Conservation (phyloP, 495 filamentous ascomycete species). For the Tuber melanosporum region DNA sequence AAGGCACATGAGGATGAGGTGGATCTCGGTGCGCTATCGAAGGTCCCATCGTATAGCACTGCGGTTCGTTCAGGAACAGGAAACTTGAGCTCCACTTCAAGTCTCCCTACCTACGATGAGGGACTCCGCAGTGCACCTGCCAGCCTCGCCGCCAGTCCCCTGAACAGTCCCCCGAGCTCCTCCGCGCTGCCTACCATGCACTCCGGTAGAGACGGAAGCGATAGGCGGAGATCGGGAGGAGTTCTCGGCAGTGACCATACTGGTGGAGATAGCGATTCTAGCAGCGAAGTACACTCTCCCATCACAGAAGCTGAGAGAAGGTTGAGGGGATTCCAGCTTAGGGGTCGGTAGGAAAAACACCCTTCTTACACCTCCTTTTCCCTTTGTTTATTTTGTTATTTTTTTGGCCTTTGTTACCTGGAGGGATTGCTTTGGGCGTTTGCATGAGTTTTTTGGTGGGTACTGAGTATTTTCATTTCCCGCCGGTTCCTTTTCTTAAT, state of each 20-base stretch:
- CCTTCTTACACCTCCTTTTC: background rate
- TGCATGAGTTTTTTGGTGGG: background rate
- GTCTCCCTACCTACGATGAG: conserved; percentile 51
- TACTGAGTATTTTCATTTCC: background rate
- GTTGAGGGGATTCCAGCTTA: conserved; percentile 13
- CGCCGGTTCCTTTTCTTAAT: background rate
- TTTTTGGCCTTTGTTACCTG: background rate
- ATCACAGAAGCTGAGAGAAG: conserved; percentile 20
- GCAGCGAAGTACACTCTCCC: conserved; percentile 8
- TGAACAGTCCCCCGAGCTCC: conserved; percentile 31
- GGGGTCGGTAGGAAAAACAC: conserved; percentile 12
- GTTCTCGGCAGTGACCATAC: conserved; percentile 5
- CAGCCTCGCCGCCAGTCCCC: conserved; percentile 42
- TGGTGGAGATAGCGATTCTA: conserved; percentile 7
- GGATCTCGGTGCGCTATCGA: conserved; percentile 59
- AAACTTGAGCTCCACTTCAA: conserved; percentile 45
- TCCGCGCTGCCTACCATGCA: conserved; percentile 40
- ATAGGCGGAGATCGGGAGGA: conserved; percentile 23
- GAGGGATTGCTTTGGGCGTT: background rate
- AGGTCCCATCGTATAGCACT: conserved; percentile 74
- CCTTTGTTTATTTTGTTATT: background rate
- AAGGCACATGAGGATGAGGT: conserved; percentile 45
- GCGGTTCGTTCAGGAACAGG: conserved; percentile 59
- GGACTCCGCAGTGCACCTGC: conserved; percentile 45
- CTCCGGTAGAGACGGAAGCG: conserved; percentile 35